Conservation (phyloP, 2,329 filamentous ascomycete genomes). For the Alternaria metachromatica region DNA sequence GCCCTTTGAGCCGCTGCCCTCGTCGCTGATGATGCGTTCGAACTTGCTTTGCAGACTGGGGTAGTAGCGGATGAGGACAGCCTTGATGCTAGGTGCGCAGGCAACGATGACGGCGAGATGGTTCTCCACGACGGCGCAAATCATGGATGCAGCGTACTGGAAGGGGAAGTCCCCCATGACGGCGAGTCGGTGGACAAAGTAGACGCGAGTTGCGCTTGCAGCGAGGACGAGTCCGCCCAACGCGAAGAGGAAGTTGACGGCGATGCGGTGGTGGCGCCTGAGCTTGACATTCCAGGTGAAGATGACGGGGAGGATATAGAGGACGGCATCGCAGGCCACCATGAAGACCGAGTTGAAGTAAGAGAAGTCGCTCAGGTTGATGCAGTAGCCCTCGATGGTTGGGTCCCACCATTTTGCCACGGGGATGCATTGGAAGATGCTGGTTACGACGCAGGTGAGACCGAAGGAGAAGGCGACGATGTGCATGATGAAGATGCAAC, state of each 20-base stretch:
- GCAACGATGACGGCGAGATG: slow-evolving; percentile 47
- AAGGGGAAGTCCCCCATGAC: slow-evolving; percentile 33
- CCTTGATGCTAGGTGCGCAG: slow-evolving; percentile 45
- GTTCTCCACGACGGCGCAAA: slow-evolving; percentile 47
- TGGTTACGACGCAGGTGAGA: slow-evolving; percentile 40
- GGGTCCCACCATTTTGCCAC: slow-evolving; percentile 42
- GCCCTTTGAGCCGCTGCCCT: not conserved
- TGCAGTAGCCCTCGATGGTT: slow-evolving; percentile 37
- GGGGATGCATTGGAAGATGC: slow-evolving; percentile 47
- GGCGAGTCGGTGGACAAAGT: slow-evolving; percentile 33
- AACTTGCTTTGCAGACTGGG: slow-evolving; percentile 31
- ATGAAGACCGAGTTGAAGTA: slow-evolving; percentile 48
- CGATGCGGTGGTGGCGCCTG: slow-evolving; percentile 39
- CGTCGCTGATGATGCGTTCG: slow-evolving; percentile 18
- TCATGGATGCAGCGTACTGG: slow-evolving; percentile 36
- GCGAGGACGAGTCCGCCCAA: slow-evolving; percentile 43
- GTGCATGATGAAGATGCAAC: slow-evolving; percentile 44
- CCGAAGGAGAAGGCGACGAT: slow-evolving; percentile 46
- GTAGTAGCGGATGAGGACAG: slow-evolving; percentile 32
- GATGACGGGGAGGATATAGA: slow-evolving; percentile 49
- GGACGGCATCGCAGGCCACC: slow-evolving; percentile 47
- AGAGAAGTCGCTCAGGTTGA: slow-evolving; percentile 46
- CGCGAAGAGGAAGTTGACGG: slow-evolving; percentile 43
- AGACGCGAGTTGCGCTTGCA: slow-evolving; percentile 34
- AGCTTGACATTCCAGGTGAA: slow-evolving; percentile 48